Conservation (phyloP, 306 rosid genomes). For the Vigna angularis region DNA sequence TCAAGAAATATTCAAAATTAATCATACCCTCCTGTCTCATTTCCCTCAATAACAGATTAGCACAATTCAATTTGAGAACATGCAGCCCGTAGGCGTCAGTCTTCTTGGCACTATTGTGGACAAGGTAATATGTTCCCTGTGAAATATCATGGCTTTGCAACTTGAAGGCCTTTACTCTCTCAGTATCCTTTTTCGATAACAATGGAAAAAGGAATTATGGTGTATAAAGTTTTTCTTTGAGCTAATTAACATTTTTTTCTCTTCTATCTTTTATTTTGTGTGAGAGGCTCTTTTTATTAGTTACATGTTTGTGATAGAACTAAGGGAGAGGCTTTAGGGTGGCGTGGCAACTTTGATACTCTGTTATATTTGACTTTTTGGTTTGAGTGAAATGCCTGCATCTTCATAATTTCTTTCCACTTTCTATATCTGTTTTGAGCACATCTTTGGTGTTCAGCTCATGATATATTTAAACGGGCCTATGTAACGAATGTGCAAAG, state of each 20-base stretch:
- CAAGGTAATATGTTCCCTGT: constrained; percentile 64
- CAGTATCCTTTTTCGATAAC: background rate
- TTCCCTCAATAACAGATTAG: constrained; percentile 69
- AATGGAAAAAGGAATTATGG: background rate
- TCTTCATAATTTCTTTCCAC: constrained; percentile 20
- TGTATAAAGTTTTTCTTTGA: background rate
- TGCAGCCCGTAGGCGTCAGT: constrained; percentile 92
- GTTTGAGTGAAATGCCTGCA: constrained; percentile 15
- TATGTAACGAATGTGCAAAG: background rate
- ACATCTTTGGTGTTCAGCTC: constrained; percentile 5
- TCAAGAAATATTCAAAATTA: constrained; percentile 36
- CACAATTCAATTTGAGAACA: constrained; percentile 93
- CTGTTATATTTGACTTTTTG: constrained; percentile 22
- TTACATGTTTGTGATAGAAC: constrained; percentile 20
- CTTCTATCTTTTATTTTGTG: background rate
- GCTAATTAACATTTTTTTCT: constrained; percentile 22
- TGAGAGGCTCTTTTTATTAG: background rate
- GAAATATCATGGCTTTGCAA: constrained; percentile 29
- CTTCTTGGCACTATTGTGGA: constrained; percentile 87
- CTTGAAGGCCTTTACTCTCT: constrained; percentile 27
- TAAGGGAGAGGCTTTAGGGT: constrained; percentile 16
- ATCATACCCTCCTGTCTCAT: background rate
- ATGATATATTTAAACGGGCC: constrained; percentile 12
- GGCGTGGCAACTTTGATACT: constrained; percentile 11
- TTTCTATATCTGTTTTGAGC: constrained; percentile 4